Evolutionary conservation across 2,329 filamentous ascomycete species (phyloP), one percentile per base, ranked within the genome.

Genomic region (Albifimbria verrucaria): DNA sequence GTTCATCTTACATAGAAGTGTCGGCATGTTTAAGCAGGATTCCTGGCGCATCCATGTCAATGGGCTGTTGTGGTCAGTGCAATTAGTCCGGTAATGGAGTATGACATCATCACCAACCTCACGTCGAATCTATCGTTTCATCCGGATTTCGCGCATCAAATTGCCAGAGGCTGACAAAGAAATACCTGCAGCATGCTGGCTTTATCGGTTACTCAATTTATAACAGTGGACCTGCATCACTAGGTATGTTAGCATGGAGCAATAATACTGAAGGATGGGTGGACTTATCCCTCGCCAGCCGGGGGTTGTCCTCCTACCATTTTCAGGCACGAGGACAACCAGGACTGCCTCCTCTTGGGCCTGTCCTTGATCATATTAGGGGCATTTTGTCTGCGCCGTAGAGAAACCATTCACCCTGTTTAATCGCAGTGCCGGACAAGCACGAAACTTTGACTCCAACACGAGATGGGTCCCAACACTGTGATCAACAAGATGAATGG

Each of bases 361-460:
- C 66, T 70, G 66, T 22, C 46, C 17, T 22, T 48, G 44, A 61
- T 61, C 57, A 57, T 61, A 3, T 12, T 7, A 18, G 18, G 17
- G n/a, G 25, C 7, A 5, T 20, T 6, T 22, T 36, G 61, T 58
- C 60, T 59, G 46, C 24, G 46, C 53, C 54, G 56, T 64, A 60
- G 53, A 60, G 60, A 36, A 42, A n/a, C 22, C 53, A 50, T 59
- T 61, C 56, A 60, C 49, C 55, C 57, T 39, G 49, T 41, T 50
- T 43, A 26, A 59, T 54, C 52, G 55, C 61, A 65, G 46, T 50
- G 57, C 76, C 81, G 77, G 90, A 93, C 89, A 92, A 93, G 90
- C 82, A 80, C 90, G 77, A 91, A 86, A 78, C 90, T 92, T 91
- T 95, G 90, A 95, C 87, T 77, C 89, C 89, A 91, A 92, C 89